A percentile compares a stretch with the other conserved stretches of the same genome.
phyloP scores from a whole-genome alignment of 805 yeast genomes.

The Metschnikowia dekortorum region DNA sequence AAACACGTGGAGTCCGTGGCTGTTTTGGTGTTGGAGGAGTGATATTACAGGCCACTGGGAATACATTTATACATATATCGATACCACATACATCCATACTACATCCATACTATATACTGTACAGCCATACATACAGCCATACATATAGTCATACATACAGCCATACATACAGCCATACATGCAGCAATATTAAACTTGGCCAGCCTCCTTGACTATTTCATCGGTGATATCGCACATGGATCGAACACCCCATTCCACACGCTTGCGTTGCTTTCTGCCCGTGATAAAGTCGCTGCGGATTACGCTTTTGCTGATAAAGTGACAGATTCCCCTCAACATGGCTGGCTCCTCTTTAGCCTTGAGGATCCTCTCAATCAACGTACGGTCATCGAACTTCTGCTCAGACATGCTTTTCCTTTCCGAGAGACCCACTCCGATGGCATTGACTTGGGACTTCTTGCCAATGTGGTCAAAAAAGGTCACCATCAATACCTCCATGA shows the following conservation, averaged over 20 bases:
- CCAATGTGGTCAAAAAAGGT: conserved; percentile 63
- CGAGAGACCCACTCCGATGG: conserved; percentile 41
- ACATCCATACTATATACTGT: too few species aligned
- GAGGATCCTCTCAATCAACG: conserved; percentile 44
- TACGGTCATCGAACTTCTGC: conserved; percentile 43
- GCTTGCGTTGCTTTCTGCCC: conserved; percentile 50
- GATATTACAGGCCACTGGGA: not conserved
- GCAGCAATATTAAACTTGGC: not conserved
- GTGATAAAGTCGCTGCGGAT: conserved; percentile 43
- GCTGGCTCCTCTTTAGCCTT: conserved; percentile 57
- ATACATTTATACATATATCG: too few species aligned
- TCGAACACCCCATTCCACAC: conserved; percentile 67
- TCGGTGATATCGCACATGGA: conserved; percentile 51
- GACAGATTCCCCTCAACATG: conserved; percentile 62
- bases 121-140: too few species aligned
- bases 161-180: too few species aligned
- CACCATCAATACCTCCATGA: conserved; percentile 69
- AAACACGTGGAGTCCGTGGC: conserved; percentile 57
- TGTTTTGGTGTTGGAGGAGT: conserved; percentile 27
- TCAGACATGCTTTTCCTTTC: conserved; percentile 26
- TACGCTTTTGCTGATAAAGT: conserved; percentile 49
- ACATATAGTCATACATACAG: too few species aligned
- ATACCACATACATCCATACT: too few species aligned
- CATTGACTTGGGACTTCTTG: conserved; percentile 52
- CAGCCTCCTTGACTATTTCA: conserved; percentile 27